These are phyloP conservation scores for Dictyostelium purpureum DNA, from an alignment of 78 protist species.

Conservation along the genomic window DNA sequence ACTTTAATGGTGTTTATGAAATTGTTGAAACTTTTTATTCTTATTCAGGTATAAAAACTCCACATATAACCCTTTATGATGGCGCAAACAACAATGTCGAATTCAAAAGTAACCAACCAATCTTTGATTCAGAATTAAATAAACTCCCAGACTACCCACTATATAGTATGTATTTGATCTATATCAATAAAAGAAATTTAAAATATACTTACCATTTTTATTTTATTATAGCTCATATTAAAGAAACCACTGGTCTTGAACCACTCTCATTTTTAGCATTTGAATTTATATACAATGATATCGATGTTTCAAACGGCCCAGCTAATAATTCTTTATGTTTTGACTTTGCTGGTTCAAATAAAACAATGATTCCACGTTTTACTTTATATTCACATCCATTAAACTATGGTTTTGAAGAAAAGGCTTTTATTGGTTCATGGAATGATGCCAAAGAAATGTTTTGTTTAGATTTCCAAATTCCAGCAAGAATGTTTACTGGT, in stretches of 20 bases:
- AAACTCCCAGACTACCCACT: not conserved
- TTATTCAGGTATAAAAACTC: not conserved
- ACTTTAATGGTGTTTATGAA: slow-evolving; percentile 20
- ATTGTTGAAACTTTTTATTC: not conserved
- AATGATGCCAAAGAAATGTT: not conserved
- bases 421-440: not conserved
- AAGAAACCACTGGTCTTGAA: not conserved
- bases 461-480: not conserved
- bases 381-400: not conserved
- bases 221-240: not conserved
- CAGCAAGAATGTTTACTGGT: not conserved
- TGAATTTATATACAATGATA: not conserved
- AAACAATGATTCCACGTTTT: not conserved
- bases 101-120: not conserved
- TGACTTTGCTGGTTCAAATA: not conserved
- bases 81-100: not conserved
- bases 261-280: not conserved
- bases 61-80: not conserved
- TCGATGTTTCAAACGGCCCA: not conserved
- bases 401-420: not conserved
- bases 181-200: not conserved
- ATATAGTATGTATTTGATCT: not conserved
- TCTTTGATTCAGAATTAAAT: not conserved
- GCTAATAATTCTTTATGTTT: not conserved
- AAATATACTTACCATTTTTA: not conserved